A percentile compares a stretch with the other conserved stretches of the same genome.
These are phyloP conservation scores for Luvunga scandens DNA, from an alignment of 345 rosid genomes.

Conservation along the genomic window DNA sequence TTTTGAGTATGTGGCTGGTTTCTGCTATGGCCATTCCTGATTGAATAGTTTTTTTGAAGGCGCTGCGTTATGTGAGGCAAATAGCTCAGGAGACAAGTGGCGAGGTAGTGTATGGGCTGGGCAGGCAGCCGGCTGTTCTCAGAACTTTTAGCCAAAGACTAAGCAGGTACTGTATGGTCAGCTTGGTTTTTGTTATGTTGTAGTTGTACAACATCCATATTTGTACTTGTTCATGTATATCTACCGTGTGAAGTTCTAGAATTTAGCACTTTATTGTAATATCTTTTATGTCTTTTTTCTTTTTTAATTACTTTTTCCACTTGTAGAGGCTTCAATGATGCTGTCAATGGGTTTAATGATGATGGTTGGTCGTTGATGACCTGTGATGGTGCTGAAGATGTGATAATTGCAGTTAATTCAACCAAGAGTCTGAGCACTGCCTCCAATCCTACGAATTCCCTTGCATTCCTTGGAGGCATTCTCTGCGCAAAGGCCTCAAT, in stretches of 20 bases:
- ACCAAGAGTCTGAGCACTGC: slow-evolving; percentile 54
- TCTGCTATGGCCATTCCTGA: slow-evolving; percentile 7
- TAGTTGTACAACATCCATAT: background rate
- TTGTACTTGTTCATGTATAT: background rate
- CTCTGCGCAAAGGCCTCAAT: slow-evolving; percentile 99
- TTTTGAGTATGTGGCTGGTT: background rate
- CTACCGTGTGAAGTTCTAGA: background rate
- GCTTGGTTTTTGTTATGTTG: background rate
- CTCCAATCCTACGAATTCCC: slow-evolving; percentile 49
- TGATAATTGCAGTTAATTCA: slow-evolving; percentile 75
- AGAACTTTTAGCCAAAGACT: slow-evolving; percentile 94
- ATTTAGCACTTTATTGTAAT: background rate
- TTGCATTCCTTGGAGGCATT: slow-evolving; percentile 79
- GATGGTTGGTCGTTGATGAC: slow-evolving; percentile 91
- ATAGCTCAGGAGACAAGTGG: slow-evolving; percentile 96
- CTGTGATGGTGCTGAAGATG: slow-evolving; percentile 91
- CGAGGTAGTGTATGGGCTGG: slow-evolving; percentile 91
- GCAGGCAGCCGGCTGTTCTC: slow-evolving; percentile 93
- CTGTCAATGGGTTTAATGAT: slow-evolving; percentile 87
- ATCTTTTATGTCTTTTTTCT: background rate
- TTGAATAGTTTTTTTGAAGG: slow-evolving; percentile 43
- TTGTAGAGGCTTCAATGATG: slow-evolving; percentile 89
- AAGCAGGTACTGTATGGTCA: slow-evolving; percentile 60
- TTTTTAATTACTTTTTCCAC: background rate
- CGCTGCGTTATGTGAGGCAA: slow-evolving; percentile 77